These are phyloP conservation scores for Gliomastix tumulicola DNA, from an alignment of 2,329 filamentous ascomycete genomes.

Conservation along the genomic window DNA sequence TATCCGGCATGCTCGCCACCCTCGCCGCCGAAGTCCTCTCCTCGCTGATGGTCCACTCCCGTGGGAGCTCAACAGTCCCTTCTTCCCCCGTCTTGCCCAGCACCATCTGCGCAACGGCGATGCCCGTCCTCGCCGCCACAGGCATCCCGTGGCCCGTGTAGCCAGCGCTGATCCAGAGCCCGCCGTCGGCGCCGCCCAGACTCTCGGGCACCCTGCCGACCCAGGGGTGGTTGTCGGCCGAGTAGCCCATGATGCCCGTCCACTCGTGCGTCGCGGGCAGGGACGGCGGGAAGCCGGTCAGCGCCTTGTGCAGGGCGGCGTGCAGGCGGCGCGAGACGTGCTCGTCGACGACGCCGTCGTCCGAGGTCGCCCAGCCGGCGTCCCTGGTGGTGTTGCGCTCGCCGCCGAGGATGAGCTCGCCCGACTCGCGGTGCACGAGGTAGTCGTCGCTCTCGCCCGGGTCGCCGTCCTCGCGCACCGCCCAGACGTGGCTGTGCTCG, in stretches of 20 bases:
- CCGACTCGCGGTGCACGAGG: conserved; percentile 60
- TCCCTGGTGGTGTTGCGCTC: conserved; percentile 50
- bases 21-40: conserved; percentile 14
- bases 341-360: conserved; percentile 51
- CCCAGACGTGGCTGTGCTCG: conserved; percentile 57
- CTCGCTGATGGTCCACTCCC: conserved; percentile 29
- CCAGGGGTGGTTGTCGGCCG: conserved; percentile 61
- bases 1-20: conserved; percentile 11
- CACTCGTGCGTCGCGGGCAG: conserved; percentile 56
- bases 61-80: conserved; percentile 37
- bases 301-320: conserved; percentile 26
- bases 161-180: conserved; percentile 57
- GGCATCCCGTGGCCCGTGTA: conserved; percentile 77
- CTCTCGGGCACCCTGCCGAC: conserved; percentile 57
- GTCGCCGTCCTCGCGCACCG: conserved; percentile 24
- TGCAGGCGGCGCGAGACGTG: conserved; percentile 50
- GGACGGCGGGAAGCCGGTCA: conserved; percentile 36
- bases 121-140: conserved; percentile 59
- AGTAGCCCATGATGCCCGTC: conserved; percentile 78
- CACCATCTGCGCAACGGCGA: conserved; percentile 56
- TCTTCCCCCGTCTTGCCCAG: conserved; percentile 29
- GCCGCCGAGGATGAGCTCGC: conserved; percentile 63
- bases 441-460: conserved; percentile 56
- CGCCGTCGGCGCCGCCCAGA: conserved; percentile 36
- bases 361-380: conserved; percentile 43